Conservation (phyloP, 169 alveolate genomes). For the Amoebophrya sp. region DNA sequence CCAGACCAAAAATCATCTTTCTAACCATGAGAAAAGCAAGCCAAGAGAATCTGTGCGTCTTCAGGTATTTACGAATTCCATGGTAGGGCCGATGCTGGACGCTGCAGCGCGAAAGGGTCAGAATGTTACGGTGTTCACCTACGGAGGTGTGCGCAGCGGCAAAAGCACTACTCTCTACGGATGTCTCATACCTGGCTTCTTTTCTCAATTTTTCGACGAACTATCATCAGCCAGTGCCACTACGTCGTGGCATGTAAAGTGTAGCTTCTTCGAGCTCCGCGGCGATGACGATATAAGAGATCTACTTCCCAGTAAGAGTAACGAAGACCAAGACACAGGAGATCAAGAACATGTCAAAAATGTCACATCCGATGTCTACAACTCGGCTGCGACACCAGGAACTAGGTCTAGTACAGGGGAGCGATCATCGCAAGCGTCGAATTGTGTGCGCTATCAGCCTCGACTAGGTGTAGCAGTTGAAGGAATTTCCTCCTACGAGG, state of each 20-base stretch:
- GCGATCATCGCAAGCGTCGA: too few relatives aligned
- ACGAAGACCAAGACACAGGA: background rate
- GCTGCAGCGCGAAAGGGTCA: background rate
- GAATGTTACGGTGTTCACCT: background rate
- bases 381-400: background rate
- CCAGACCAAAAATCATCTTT: too few relatives aligned
- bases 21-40: too few relatives aligned
- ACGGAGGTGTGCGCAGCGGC: background rate
- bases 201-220: background rate
- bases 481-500: background rate
- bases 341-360: background rate
- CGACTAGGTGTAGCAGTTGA: background rate
- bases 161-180: background rate
- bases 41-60: too few relatives aligned
- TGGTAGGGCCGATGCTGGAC: background rate
- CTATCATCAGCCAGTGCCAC: background rate
- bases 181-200: background rate
- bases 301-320: background rate
- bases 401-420: background rate
- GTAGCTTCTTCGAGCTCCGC: background rate
- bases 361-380: too few relatives aligned
- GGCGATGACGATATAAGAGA: background rate
- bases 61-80: too few relatives aligned
- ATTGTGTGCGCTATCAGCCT: too few relatives aligned
- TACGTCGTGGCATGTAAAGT: background rate